phyloP scores from a whole-genome alignment of 1,284 basidiomycete species.

The Schizophyllum commune region DNA sequence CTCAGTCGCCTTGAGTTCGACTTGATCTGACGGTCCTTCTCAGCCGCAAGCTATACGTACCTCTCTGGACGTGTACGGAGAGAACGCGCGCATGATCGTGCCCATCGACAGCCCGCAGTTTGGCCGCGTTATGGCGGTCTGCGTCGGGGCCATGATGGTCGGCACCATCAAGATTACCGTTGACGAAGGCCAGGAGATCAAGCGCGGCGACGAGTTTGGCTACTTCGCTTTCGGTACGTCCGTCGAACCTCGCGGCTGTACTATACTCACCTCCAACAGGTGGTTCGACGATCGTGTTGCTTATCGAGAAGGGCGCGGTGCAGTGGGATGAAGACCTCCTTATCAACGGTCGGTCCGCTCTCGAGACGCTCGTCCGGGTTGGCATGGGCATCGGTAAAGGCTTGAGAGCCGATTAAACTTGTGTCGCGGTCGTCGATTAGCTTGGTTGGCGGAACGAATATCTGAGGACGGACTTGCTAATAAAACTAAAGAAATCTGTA shows the following conservation, averaged over 20 bases:
- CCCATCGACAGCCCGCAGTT: conserved; percentile 84
- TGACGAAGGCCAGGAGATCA: conserved; percentile 72
- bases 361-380: conserved; percentile 86
- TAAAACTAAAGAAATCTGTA: too few species aligned
- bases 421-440: too few species aligned
- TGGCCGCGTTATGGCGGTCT: conserved; percentile 85
- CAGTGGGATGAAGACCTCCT: conserved; percentile 91
- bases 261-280: conserved; percentile 35
- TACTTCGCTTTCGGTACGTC: conserved; percentile 88
- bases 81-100: conserved; percentile 87
- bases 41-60: conserved; percentile 80
- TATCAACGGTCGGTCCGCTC: conserved; percentile 70
- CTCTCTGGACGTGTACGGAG: conserved; percentile 88
- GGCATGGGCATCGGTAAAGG: conserved; percentile 73
- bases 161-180: conserved; percentile 84
- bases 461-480: too few species aligned
- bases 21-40: neutral
- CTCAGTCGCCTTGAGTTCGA: too few species aligned
- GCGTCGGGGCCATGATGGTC: conserved; percentile 93
- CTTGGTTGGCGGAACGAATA: too few species aligned
- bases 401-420: neutral
- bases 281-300: conserved; percentile 82
- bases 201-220: conserved; percentile 85
- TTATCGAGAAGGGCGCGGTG: conserved; percentile 78
- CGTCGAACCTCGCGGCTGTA: conserved; percentile 4